Evolutionary conservation across 345 rosid species (phyloP).

Genomic region (thale cress (Arabidopsis thaliana)): DNA sequence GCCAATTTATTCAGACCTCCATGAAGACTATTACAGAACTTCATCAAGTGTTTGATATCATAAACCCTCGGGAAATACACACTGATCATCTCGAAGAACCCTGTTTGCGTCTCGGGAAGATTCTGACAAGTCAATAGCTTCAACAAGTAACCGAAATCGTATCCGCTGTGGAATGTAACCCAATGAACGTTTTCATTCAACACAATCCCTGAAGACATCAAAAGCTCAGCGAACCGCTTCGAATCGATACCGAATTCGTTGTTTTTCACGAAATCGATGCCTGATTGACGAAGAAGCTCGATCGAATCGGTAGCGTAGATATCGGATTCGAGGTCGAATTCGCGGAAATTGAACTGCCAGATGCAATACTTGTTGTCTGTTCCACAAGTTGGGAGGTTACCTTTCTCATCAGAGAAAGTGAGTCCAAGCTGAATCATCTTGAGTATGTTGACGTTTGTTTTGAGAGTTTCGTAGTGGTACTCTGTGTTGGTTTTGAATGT

Average conservation of each 20-base stretch:
- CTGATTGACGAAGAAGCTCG: constrained; percentile 63
- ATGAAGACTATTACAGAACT: constrained; percentile 71
- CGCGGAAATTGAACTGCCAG: constrained; percentile 84
- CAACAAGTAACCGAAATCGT: constrained; percentile 83
- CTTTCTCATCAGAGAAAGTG: constrained; percentile 67
- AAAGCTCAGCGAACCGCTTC: constrained; percentile 56
- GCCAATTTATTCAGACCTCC: constrained; percentile 87
- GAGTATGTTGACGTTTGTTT: constrained; percentile 70
- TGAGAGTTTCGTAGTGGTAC: constrained; percentile 60
- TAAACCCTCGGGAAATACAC: constrained; percentile 66
- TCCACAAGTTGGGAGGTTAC: constrained; percentile 71
- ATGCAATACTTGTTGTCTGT: constrained; percentile 60
- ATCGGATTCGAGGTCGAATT: constrained; percentile 61
- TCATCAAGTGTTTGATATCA: constrained; percentile 76
- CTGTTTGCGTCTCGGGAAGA: constrained; percentile 57
- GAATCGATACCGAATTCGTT: constrained; percentile 61
- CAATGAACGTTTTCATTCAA: constrained; percentile 70
- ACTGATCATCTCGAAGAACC: constrained; percentile 59
- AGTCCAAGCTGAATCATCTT: constrained; percentile 82
- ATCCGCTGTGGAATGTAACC: constrained; percentile 82
- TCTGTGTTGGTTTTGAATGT: constrained; percentile 58
- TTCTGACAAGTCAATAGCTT: constrained; percentile 68
- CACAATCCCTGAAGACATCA: constrained; percentile 83
- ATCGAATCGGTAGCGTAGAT: constrained; percentile 65
- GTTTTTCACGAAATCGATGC: constrained; percentile 72